Base-by-base conservation (phyloP, 2,329 filamentous ascomycete species). In the Aspergillus luchuensis region DNA sequence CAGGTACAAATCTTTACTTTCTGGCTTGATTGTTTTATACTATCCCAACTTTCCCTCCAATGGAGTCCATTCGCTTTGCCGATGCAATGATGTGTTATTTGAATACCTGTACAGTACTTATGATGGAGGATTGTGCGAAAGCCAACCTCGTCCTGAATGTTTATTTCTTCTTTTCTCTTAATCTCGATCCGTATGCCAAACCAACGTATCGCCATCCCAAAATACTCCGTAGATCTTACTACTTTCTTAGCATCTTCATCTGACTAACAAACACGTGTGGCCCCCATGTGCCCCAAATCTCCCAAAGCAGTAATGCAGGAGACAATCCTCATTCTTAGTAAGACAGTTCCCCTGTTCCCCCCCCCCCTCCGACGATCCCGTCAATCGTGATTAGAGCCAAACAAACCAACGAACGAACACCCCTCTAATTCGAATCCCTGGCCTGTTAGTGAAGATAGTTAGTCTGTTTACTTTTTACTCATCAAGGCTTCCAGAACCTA, bases 1-100 rank as follows among this genome's bases (percentile, higher is more conserved):
- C 25, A 17, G 4, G n/a, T 17, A 28, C 23, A 50, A 23, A 33
- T 39, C 36, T 54, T 56, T 59, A 63, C 50, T 54, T 57, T 62
- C 48, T 64, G 30, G 67, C 61, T 58, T 50, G 38, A 43, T 49
- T 64, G 17, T 65, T 52, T 64, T 38, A 39, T 48, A 59, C 38
- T 61, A 23, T 61, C 56, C 60, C 51, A 53, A 43, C 57, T 28
- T 62, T 64, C 66, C 68, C 65, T 67, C 66, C 48, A 68, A 69
- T 72, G 67, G 65, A 72, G 66, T 71, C 71, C 65, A 66, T 72
- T 73, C 68, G 61, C 69, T 67, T 56, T 45, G 28, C 19, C 30
- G 38, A 17, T 54, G 33, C 33, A 52, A 58, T 39, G 38, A 53
- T 56, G 50, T 47, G 30, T 38, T 45, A 54, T 53, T 25, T 57